Base-by-base conservation (phyloP, 2,329 filamentous ascomycete genomes). In the Aspergillus viridinutans region DNA sequence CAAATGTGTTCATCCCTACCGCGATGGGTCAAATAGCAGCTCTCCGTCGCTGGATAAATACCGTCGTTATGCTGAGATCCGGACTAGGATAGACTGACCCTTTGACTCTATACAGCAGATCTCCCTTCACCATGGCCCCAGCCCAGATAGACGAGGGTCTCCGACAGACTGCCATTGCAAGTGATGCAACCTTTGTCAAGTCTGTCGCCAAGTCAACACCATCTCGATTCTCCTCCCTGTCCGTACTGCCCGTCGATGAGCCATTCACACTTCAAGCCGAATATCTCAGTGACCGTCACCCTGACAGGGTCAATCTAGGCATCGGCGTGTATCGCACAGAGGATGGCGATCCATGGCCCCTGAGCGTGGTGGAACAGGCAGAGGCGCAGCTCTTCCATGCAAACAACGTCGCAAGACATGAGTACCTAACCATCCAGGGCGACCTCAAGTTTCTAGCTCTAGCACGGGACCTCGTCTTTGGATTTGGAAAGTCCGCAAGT, bases 371-470 rank as follows among this genome's bases (percentile, higher is more conserved):
- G 67, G 90, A 96, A 0, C 55, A 60, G 9, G 59, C 60, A 4
- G 61, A 64, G 1, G 52, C 62, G 12, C 40, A 49, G 3, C 35
- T 68, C 2, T 25, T 60, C 3, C 83, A 96, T 63, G 87, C 86
- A 73, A 86, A 87, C 73, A 89, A 96, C 76, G 89, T 91, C 68
- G 84, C 90, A 51, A 93, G 97, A 78, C 93, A 97, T 81, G 93
- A 97, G 81, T 97, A 97, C 78, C 89, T 94, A 53, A 93, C 93
- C 54, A 97, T 97, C 73, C 86, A 90, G 58, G 93, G 94, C 67
- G 82, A 96, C 53, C 76, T 85, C 53, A 81, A 86, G 60, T 94
- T 97, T 78, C 94, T 90, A 50, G 82, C 85, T 68, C 92, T 91
- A 72, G 91, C 92, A 23, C 89, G 91, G 67, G 90, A 92, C 79